A percentile compares a stretch with the other conserved stretches of the same genome.
Evolutionary conservation across 139 green algal genomes (phyloP).

Genomic region (Nannochloris sp.): DNA sequence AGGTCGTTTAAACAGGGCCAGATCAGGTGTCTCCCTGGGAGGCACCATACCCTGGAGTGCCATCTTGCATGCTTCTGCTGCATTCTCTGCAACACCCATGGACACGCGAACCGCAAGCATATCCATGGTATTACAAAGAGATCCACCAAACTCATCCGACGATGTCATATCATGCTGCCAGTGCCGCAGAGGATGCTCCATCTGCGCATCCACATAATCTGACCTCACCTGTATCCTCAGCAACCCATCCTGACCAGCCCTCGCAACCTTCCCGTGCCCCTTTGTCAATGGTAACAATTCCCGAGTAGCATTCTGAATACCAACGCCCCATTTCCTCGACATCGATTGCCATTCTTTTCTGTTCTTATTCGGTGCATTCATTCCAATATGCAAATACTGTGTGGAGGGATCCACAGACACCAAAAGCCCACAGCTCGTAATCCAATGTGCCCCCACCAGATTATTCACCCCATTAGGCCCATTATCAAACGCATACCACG

Average conservation of each 20-base stretch:
- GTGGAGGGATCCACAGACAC: slow-evolving; percentile 48
- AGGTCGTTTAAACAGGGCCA: slow-evolving; percentile 32
- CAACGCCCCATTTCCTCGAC: slow-evolving; percentile 28
- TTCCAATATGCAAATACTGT: slow-evolving; percentile 53
- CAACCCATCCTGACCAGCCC: slow-evolving; percentile 33
- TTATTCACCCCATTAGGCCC: slow-evolving; percentile 57
- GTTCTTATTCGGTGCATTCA: slow-evolving; percentile 37
- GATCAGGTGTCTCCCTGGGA: slow-evolving; percentile 10
- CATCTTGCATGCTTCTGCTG: slow-evolving; percentile 30
- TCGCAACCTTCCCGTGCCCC: background rate
- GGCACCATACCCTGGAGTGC: slow-evolving; percentile 35
- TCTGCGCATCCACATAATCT: slow-evolving; percentile 19
- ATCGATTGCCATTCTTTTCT: slow-evolving; percentile 1
- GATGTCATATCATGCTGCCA: slow-evolving; percentile 21
- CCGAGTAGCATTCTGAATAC: slow-evolving; percentile 43
- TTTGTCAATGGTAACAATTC: slow-evolving; percentile 30
- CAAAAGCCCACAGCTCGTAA: slow-evolving; percentile 45
- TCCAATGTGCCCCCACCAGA: slow-evolving; percentile 41
- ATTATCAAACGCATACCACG: slow-evolving; percentile 59
- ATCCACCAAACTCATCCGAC: background rate
- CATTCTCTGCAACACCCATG: slow-evolving; percentile 30
- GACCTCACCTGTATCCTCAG: slow-evolving; percentile 42
- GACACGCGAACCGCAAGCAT: slow-evolving; percentile 21
- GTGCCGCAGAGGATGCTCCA: slow-evolving; percentile 44
- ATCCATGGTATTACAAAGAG: background rate